These are phyloP conservation scores for Trichoderma sp. DNA, from an alignment of 2,329 filamentous ascomycete genomes.

Conservation along the genomic window DNA sequence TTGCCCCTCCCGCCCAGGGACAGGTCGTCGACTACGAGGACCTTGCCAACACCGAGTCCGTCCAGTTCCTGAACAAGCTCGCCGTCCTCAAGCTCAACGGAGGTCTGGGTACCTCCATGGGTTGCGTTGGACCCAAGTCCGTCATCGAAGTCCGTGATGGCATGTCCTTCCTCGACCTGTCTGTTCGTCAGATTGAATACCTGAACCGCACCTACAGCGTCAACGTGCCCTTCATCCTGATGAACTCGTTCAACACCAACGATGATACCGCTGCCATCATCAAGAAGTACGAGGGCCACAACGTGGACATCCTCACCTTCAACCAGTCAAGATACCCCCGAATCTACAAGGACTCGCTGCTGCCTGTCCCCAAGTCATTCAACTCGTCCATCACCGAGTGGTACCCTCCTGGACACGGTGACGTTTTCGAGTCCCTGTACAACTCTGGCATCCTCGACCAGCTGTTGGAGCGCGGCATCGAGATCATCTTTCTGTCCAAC, in stretches of 20 bases:
- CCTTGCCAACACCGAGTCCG: constrained; percentile 83
- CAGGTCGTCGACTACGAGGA: constrained; percentile 96
- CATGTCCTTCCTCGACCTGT: constrained; percentile 99
- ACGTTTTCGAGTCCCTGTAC: constrained; percentile 99
- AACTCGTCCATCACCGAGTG: constrained; percentile 90
- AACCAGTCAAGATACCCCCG: constrained; percentile 99
- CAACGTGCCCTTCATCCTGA: constrained; percentile 96
- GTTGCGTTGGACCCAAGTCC: constrained; percentile 97
- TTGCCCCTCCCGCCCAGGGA: constrained; percentile 84
- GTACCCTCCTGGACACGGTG: constrained; percentile 98
- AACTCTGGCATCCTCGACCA: constrained; percentile 98
- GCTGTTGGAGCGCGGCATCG: constrained; percentile 90
- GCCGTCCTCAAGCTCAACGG: constrained; percentile 99
- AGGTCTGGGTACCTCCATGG: constrained; percentile 99
- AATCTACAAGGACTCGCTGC: constrained; percentile 96
- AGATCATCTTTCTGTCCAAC: constrained; percentile 98
- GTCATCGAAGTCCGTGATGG: constrained; percentile 99
- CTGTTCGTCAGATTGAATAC: constrained; percentile 97
- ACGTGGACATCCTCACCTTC: constrained; percentile 99
- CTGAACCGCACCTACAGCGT: constrained; percentile 97
- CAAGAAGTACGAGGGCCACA: constrained; percentile 99
- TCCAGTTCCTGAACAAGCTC: constrained; percentile 94
- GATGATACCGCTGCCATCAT: constrained; percentile 97
- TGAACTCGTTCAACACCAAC: constrained; percentile 99
- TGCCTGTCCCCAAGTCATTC: constrained; percentile 87